A percentile compares a stretch with the other conserved stretches of the same genome.
These are phyloP conservation scores for Balansia obtecta DNA, from an alignment of 2,329 filamentous ascomycete species.

Conservation along the genomic window DNA sequence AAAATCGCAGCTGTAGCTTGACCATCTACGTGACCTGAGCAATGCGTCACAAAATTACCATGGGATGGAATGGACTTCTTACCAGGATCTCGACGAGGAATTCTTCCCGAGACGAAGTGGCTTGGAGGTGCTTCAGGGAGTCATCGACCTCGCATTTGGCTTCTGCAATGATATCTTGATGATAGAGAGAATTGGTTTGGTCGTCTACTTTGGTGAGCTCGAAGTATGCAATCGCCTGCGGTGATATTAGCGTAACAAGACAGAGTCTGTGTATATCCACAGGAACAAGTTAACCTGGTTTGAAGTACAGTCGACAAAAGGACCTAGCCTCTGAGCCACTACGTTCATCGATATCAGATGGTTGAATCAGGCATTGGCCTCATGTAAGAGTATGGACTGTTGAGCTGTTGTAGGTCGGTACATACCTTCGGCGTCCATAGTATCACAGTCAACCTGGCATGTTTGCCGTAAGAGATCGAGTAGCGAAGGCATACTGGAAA, in stretches of 20 bases:
- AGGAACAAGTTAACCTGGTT: constrained; percentile 16
- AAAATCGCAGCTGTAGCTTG: constrained; percentile 38
- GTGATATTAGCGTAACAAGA: not conserved
- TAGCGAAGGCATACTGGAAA: constrained; percentile 13
- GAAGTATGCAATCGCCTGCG: constrained; percentile 22
- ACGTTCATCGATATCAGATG: constrained; percentile 7
- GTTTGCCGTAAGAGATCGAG: constrained; percentile 16
- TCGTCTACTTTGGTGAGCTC: constrained; percentile 16
- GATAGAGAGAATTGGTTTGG: constrained; percentile 10
- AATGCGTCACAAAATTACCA: not conserved
- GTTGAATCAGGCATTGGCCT: no score
- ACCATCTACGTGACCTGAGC: constrained; percentile 32
- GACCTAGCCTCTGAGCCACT: constrained; percentile 14
- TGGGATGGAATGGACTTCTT: constrained; percentile 7
- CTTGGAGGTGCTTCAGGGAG: constrained; percentile 9
- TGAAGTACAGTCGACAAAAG: constrained; percentile 24
- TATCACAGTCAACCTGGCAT: constrained; percentile 23
- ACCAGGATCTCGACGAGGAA: constrained; percentile 45
- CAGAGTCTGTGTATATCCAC: not conserved
- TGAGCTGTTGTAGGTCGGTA: not conserved
- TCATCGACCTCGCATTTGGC: constrained; percentile 14
- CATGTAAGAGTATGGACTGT: not conserved
- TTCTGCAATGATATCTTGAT: constrained; percentile 18
- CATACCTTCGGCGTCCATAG: constrained; percentile 21
- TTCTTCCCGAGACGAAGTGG: constrained; percentile 22